Evolutionary conservation across 306 rosid genomes (phyloP).

Genomic region (Oemleria cerasiformis): DNA sequence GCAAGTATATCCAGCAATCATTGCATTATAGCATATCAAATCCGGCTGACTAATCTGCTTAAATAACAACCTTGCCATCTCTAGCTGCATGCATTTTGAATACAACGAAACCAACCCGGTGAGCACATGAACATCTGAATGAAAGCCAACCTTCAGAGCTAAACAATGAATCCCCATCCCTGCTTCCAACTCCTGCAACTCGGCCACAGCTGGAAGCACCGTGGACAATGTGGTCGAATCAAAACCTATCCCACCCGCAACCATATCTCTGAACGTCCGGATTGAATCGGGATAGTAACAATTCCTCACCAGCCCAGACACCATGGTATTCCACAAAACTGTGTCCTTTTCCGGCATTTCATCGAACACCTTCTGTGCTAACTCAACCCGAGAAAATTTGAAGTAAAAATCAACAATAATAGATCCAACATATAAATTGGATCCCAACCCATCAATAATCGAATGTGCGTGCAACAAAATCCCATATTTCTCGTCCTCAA

Average conservation of each 20-base stretch:
- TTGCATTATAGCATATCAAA: constrained; percentile 74
- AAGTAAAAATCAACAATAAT: constrained; percentile 59
- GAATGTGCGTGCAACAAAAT: constrained; percentile 63
- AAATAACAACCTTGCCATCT: constrained; percentile 56
- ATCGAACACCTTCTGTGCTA: constrained; percentile 81
- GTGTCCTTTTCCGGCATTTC: constrained; percentile 59
- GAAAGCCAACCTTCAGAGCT: constrained; percentile 64
- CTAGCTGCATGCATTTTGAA: constrained; percentile 65
- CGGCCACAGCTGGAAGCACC: constrained; percentile 74
- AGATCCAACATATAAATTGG: constrained; percentile 62
- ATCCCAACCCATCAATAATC: constrained; percentile 57
- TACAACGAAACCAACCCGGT: constrained; percentile 85
- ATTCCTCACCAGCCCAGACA: constrained; percentile 68
- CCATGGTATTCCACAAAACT: constrained; percentile 78
- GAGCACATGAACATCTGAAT: constrained; percentile 49
- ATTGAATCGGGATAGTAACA: constrained; percentile 47
- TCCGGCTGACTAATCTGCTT: constrained; percentile 54
- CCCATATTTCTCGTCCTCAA: constrained; percentile 40
- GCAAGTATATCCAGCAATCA: constrained; percentile 81
- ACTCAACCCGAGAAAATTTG: constrained; percentile 49
- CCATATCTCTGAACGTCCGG: constrained; percentile 51
- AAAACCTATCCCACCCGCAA: constrained; percentile 36
- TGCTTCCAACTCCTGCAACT: constrained; percentile 57
- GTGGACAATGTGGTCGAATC: constrained; percentile 64
- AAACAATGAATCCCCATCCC: constrained; percentile 72